Evolutionary conservation across 306 rosid species (phyloP), one percentile per base, ranked within the genome.

Genomic region (Mucuna pruriens): DNA sequence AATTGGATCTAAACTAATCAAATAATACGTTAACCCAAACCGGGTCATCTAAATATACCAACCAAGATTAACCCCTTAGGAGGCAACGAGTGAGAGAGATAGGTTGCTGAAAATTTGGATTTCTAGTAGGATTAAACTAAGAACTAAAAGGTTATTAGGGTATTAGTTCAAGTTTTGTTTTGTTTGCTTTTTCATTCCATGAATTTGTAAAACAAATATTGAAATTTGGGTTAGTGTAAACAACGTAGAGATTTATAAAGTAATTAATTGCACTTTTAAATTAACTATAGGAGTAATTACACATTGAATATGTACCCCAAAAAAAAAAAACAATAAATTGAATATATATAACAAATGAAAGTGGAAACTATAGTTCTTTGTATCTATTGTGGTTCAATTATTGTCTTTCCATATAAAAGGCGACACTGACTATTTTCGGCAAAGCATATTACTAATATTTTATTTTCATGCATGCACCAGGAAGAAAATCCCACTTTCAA

Each of bases 391-490:
- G 49, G 49, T 4, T 66, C 55, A 40, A 68, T 68, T 42, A 68
- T 68, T 68, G 74, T 20, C n/a, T n/a, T 5, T 6, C 5, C 15
- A 63, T 34, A 8, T 67, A 13, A 39, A 67, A 61, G n/a, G 19
- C 7, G 5, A 7, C 68, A 68, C 74, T 68, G 6, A 11, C 6
- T 40, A 68, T 68, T 68, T 42, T 23, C 11, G 7, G 38, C 54
- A 40, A 68, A 42, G 55, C 12, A 68, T 13, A 31, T 0, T 11
- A 68, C 2, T 40, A 62, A 38, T 68, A 68, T 42, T 68, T 23
- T 5, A 40, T 44, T 12, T 67, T 22, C 55, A 68, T 68, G 74
- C 74, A 68, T 68, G 74, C 34, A 68, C 74, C 74, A 42, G 55
- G 36, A 44, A 39, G 7, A 22, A 44, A 68, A 68, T 42, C 51